A percentile compares a stretch with the other conserved stretches of the same genome.
These are phyloP conservation scores for Kluyveromyces dobzhanskii DNA, from an alignment of 805 yeast genomes.

Conservation along the genomic window DNA sequence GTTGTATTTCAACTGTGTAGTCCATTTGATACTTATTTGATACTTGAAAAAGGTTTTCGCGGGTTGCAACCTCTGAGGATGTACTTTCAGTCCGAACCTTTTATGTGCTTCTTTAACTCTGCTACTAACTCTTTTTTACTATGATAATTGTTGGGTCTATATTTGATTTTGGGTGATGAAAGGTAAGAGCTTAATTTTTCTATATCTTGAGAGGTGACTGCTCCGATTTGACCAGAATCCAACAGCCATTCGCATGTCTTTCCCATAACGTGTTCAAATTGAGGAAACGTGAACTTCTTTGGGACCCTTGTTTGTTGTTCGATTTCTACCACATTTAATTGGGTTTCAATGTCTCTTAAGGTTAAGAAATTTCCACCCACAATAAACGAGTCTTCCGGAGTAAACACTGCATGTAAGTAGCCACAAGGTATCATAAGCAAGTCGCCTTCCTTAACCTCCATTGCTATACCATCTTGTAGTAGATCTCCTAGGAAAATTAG, in stretches of 20 bases:
- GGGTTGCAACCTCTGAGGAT: no score
- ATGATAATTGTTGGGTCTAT: constrained; percentile 12
- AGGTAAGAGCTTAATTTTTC: constrained; percentile 11
- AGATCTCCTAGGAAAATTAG: constrained; percentile 57
- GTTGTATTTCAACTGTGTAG: no score
- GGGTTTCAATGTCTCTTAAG: constrained; percentile 50
- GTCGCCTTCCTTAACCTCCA: constrained; percentile 54
- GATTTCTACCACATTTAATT: constrained; percentile 50
- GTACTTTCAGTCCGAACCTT: no score
- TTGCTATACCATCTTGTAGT: constrained; percentile 42
- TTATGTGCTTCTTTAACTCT: background rate
- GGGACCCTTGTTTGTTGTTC: constrained; percentile 69
- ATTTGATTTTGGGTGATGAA: constrained; percentile 12
- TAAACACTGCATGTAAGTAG: constrained; percentile 86
- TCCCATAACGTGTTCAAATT: constrained; percentile 52
- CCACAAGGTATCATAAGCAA: constrained; percentile 81
- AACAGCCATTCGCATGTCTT: constrained; percentile 16
- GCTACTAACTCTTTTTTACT: constrained; percentile 11
- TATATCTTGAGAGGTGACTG: constrained; percentile 6
- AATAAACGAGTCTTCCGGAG: constrained; percentile 72
- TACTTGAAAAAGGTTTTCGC: no score
- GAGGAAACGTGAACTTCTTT: constrained; percentile 67
- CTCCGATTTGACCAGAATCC: constrained; percentile 1
- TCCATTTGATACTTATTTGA: no score
- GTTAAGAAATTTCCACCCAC: constrained; percentile 87